Evolutionary conservation across 2,329 filamentous ascomycete genomes (phyloP).

Genomic region (Stenocarpella maydis): DNA sequence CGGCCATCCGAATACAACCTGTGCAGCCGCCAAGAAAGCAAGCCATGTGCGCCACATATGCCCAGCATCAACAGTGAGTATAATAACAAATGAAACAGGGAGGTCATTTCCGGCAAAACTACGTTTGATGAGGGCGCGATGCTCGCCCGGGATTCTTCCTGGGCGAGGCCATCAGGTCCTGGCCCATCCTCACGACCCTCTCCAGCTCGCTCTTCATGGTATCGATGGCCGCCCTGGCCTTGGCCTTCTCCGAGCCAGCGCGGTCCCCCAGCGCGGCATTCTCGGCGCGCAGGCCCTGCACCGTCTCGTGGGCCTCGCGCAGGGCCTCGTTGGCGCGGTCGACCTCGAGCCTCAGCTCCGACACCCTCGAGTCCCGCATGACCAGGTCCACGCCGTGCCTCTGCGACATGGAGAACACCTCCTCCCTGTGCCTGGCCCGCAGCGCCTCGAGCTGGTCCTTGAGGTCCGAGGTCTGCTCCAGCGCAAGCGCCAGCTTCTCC

Average conservation of each 20-base stretch:
- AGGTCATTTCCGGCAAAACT: not conserved
- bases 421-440: conserved; percentile 38
- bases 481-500: conserved; percentile 50
- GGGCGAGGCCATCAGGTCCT: conserved; percentile 51
- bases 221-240: conserved; percentile 55
- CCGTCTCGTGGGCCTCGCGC: conserved; percentile 55
- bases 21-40: not conserved
- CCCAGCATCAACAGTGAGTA: not conserved
- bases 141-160: not conserved
- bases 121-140: not conserved
- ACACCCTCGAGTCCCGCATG: conserved; percentile 58
- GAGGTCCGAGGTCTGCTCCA: conserved; percentile 50
- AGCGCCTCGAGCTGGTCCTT: conserved; percentile 50
- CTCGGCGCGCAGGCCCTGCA: conserved; percentile 55
- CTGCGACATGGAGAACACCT: conserved; percentile 47
- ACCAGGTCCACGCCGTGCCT: conserved; percentile 58
- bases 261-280: conserved; percentile 50
- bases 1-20: not conserved
- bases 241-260: conserved; percentile 49
- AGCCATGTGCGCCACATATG: not conserved
- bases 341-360: conserved; percentile 58
- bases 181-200: conserved; percentile 55
- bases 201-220: conserved; percentile 61
- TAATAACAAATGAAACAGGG: not conserved
- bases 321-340: conserved; percentile 56